Conservation (phyloP, 2,329 filamentous ascomycete species). For the Hortaea sp. region DNA sequence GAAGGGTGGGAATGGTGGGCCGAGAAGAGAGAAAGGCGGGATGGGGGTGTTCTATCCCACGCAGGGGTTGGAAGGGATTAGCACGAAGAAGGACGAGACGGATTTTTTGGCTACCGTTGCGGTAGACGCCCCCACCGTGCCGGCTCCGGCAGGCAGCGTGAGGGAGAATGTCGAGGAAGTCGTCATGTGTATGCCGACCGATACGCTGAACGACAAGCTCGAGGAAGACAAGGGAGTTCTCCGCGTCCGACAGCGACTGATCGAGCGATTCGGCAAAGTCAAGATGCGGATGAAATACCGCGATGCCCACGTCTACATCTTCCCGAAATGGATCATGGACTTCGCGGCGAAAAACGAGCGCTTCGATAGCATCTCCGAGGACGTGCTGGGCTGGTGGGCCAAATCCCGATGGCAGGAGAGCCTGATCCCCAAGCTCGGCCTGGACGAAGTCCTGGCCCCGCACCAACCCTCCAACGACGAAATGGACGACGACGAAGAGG, state of each 20-base stretch:
- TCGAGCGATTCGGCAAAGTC: slow-evolving; percentile 64
- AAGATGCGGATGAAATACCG: slow-evolving; percentile 75
- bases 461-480: slow-evolving; percentile 12
- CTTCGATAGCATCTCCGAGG: slow-evolving; percentile 81
- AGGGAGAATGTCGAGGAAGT: slow-evolving; percentile 63
- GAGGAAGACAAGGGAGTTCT: slow-evolving; percentile 67
- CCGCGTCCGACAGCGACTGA: slow-evolving; percentile 63
- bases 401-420: slow-evolving; percentile 87
- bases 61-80: slow-evolving; percentile 53
- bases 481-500: slow-evolving; percentile 14
- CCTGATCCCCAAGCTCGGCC: slow-evolving; percentile 64
- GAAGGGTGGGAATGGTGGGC: slow-evolving; percentile 35
- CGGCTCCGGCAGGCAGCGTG: slow-evolving; percentile 54
- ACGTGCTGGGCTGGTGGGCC: slow-evolving; percentile 90
- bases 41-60: slow-evolving; percentile 80
- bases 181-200: slow-evolving; percentile 78
- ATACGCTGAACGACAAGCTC: slow-evolving; percentile 74
- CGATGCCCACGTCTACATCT: slow-evolving; percentile 89
- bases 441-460: slow-evolving; percentile 52
- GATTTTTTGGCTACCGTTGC: slow-evolving; percentile 79
- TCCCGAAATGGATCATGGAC: slow-evolving; percentile 83
- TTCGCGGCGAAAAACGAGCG: slow-evolving; percentile 70
- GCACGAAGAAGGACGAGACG: slow-evolving; percentile 81
- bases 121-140: slow-evolving; percentile 47
- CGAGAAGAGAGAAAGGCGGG: background rate